Conservation (phyloP, 495 filamentous ascomycete genomes). For the Penicillium herquei region DNA sequence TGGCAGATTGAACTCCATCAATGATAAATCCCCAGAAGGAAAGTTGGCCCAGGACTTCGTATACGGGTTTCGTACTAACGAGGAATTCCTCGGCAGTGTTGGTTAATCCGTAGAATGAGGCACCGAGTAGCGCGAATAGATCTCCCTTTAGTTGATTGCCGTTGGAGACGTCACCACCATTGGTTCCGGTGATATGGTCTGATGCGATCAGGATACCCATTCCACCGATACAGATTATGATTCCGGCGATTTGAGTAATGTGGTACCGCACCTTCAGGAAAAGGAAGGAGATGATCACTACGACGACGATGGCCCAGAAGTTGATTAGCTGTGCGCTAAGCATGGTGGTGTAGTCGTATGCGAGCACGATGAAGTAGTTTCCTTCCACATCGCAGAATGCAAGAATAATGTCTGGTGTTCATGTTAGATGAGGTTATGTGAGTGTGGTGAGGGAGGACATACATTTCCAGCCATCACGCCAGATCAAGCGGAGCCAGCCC, state of each 20-base stretch:
- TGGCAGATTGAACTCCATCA: constrained; percentile 84
- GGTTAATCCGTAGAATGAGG: constrained; percentile 85
- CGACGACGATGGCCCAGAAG: constrained; percentile 97
- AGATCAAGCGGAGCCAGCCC: constrained; percentile 61
- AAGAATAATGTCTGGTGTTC: constrained; percentile 69
- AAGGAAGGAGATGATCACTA: constrained; percentile 79
- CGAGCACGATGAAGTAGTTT: constrained; percentile 96
- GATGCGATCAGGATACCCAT: constrained; percentile 86
- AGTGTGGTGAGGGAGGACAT: constrained; percentile 9
- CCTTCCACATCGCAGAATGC: constrained; percentile 92
- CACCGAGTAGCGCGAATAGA: constrained; percentile 83
- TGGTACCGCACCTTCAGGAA: constrained; percentile 88
- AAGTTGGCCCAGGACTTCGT: constrained; percentile 91
- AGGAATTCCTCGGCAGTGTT: constrained; percentile 94
- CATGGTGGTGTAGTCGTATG: constrained; percentile 89
- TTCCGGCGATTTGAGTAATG: constrained; percentile 75
- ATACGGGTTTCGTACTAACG: constrained; percentile 79
- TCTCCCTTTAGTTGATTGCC: constrained; percentile 83
- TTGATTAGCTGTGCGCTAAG: constrained; percentile 93
- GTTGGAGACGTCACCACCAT: constrained; percentile 56
- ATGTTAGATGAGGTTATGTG: constrained; percentile 4
- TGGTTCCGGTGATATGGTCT: constrained; percentile 75
- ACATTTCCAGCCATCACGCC: constrained; percentile 84
- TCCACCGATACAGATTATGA: constrained; percentile 86
- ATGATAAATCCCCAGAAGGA: constrained; percentile 87